Percentiles rank a stretch among this genome's conserved stretches.
Conservation (phyloP, 1,284 basidiomycete species). For the Entoloma clypeatum region DNA sequence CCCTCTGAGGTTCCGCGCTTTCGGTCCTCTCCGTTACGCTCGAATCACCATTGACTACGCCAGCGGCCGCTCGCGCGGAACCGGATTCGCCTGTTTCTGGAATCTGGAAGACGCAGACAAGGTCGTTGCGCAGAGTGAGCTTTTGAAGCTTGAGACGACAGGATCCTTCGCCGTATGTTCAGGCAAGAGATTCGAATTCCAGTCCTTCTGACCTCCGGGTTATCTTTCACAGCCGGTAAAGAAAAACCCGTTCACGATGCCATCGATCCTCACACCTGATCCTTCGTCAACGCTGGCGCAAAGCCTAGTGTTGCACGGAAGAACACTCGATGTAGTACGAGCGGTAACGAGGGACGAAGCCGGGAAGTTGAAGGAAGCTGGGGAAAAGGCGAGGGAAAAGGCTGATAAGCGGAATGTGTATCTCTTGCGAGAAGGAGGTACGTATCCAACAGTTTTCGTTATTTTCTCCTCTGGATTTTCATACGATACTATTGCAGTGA, state of each 20-base stretch:
- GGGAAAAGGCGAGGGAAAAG: slow-evolving; percentile 82
- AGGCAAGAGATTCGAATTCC: slow-evolving; percentile 7
- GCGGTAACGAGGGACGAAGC: slow-evolving; percentile 93
- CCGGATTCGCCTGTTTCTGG: slow-evolving; percentile 98
- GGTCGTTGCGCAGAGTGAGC: slow-evolving; percentile 78
- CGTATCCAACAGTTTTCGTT: slow-evolving; percentile 24
- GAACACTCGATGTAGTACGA: slow-evolving; percentile 86
- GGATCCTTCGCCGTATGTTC: slow-evolving; percentile 36
- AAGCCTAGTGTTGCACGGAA: slow-evolving; percentile 85
- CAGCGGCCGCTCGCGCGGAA: slow-evolving; percentile 87
- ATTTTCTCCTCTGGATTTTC: background rate
- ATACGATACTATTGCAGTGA: slow-evolving; percentile 48
- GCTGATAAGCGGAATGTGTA: slow-evolving; percentile 96
- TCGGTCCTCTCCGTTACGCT: slow-evolving; percentile 92
- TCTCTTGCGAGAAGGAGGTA: slow-evolving; percentile 92
- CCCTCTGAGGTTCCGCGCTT: slow-evolving; percentile 72
- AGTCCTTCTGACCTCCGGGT: background rate
- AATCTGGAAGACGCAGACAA: slow-evolving; percentile 87
- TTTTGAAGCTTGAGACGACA: slow-evolving; percentile 63
- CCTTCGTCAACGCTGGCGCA: slow-evolving; percentile 85
- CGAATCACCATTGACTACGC: slow-evolving; percentile 85
- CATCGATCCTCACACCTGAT: slow-evolving; percentile 92
- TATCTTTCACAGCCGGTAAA: slow-evolving; percentile 38
- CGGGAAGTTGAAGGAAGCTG: slow-evolving; percentile 80
- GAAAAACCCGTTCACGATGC: slow-evolving; percentile 82